These are phyloP conservation scores for Steccherinum ochraceum DNA, from an alignment of 768 basidiomycete genomes.

Conservation along the genomic window DNA sequence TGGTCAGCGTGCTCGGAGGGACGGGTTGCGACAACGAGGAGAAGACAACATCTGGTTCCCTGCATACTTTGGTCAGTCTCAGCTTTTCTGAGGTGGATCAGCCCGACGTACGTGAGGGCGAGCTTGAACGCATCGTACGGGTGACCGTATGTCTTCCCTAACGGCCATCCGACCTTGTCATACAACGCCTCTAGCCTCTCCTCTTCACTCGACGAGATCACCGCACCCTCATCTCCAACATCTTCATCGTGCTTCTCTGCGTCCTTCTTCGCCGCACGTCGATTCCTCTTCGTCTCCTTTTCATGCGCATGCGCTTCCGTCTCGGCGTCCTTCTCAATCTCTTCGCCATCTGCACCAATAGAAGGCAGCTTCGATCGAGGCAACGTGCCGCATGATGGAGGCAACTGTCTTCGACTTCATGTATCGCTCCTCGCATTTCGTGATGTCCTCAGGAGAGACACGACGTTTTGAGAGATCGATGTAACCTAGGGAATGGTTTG, in stretches of 20 bases:
- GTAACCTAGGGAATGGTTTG: conserved; percentile 61
- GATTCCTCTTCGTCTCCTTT: conserved; percentile 38
- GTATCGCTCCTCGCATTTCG: conserved; percentile 97
- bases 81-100: no score
- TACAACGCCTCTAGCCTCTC: conserved; percentile 81
- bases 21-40: conserved; percentile 55
- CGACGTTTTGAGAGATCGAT: conserved; percentile 98
- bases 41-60: conserved; percentile 80
- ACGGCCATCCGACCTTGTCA: conserved; percentile 89
- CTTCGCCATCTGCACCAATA: conserved; percentile 28
- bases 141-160: conserved; percentile 89
- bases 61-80: no score
- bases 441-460: conserved; percentile 96
- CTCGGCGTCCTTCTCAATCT: conserved; percentile 27
- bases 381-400: conserved; percentile 88
- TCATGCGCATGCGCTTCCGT: conserved; percentile 33
- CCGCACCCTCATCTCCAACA: conserved; percentile 30
- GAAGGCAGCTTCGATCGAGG: conserved; percentile 74
- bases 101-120: conserved; percentile 75
- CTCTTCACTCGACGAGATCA: conserved; percentile 54
- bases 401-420: conserved; percentile 97
- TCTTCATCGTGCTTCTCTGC: conserved; percentile 39
- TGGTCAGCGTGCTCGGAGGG: conserved; percentile 46
- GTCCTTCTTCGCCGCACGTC: conserved; percentile 38
- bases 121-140: conserved; percentile 98